Evolutionary conservation across 495 filamentous ascomycete genomes (phyloP), one percentile per base, ranked within the genome.

Genomic region (Amorphotheca resinae): DNA sequence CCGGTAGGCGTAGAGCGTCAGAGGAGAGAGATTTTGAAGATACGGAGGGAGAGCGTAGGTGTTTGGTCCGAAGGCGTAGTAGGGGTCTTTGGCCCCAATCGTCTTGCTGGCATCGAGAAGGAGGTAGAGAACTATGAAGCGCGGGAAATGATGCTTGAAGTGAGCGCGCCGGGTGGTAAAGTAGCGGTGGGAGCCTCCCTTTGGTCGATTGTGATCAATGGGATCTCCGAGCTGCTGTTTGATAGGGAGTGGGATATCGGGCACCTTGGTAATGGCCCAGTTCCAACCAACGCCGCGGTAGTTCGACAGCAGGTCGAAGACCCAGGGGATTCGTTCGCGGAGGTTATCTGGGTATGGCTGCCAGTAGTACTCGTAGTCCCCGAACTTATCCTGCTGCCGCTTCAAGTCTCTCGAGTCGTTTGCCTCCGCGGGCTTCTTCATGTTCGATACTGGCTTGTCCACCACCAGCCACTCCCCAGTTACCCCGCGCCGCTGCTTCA

Each of bases 261-360:
- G 76, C 2, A 84, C 55, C 17, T 66, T 67, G 8, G 73, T 58
- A 38, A 75, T 71, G 12, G 77, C 70, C 70, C 76, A 84, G 52
- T 80, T 84, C 85, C 85, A 95, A 50, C 84, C 82, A 7, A 77
- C 70, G 0, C 83, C 79, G 21, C 84, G 67, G 53, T 87, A 77
- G 47, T 79, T 81, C 46, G 69, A 68, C 31, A 79, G 61, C 14
- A 91, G 59, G 38, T 85, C 82, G 9, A 73, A 57, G 9, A 71
- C 69, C 85, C 86, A 95, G 42, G 74, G 70, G 12, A 93, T 52
- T 1, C 87, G 77, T 45, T 77, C 69, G 9, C 54, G 44, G 35
- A 87, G 58, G 0, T 60, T 63, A 0, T 58, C 46, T 4, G 87
- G 87, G 52, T 80, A 91, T 1, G 74, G 50, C 53, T 93, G 78